A percentile compares a stretch with the other conserved stretches of the same genome.
Conservation (phyloP, 331 rosid genomes). For the Telfairia occidentalis region DNA sequence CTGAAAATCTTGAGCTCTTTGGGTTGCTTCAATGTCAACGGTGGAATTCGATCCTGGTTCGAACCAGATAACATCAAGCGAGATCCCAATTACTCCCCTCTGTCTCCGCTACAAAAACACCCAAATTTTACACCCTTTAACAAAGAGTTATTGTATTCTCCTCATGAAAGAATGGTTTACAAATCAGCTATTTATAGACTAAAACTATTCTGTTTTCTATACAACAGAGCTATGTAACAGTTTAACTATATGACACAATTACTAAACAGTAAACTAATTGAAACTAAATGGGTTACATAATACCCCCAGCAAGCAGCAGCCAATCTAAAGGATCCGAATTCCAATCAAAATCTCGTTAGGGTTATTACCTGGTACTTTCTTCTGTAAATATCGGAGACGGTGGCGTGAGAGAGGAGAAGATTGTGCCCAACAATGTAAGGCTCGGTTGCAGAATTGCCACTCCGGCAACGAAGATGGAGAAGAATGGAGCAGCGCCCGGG, state of each 20-base stretch:
- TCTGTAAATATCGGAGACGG: slow-evolving; percentile 46
- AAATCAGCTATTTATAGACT: no score
- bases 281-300: no score
- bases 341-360: not conserved
- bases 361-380: slow-evolving; percentile 52
- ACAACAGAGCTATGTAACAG: no score
- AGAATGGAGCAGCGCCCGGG: slow-evolving; percentile 90
- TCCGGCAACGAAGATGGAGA: slow-evolving; percentile 38
- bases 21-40: slow-evolving; percentile 57
- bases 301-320: no score
- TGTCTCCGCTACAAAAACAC: slow-evolving; percentile 36
- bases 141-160: no score
- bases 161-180: no score
- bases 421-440: slow-evolving; percentile 89
- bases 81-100: slow-evolving; percentile 60
- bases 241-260: no score
- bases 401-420: slow-evolving; percentile 63
- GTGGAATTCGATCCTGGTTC: slow-evolving; percentile 51
- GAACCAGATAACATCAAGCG: slow-evolving; percentile 84
- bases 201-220: no score
- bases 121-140: not conserved
- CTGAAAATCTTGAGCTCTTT: slow-evolving; percentile 92
- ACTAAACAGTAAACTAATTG: no score
- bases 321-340: not conserved
- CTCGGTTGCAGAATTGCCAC: slow-evolving; percentile 76